Conservation (phyloP, 495 filamentous ascomycete species). For the Penicillium nucicola region DNA sequence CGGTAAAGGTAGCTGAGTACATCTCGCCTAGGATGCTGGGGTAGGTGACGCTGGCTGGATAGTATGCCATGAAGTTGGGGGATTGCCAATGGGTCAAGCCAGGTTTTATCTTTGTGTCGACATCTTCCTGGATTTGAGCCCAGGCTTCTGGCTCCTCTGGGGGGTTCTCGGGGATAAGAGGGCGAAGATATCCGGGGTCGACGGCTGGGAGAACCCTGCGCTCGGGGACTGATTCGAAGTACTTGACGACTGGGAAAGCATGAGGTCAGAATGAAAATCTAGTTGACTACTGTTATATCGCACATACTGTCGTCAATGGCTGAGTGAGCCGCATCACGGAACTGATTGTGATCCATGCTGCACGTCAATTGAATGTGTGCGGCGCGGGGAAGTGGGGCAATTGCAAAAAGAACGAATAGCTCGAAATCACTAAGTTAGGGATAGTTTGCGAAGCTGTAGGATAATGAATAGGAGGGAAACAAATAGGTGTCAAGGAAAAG, state of each 20-base stretch:
- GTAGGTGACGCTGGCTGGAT: conserved; percentile 77
- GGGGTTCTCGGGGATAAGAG: conserved; percentile 69
- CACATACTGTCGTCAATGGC: conserved; percentile 77
- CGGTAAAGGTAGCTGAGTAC: conserved; percentile 83
- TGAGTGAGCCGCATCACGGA: conserved; percentile 74
- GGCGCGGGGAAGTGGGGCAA: not conserved
- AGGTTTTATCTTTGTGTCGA: conserved; percentile 86
- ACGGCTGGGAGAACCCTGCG: conserved; percentile 75
- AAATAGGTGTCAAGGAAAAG: too few relatives aligned
- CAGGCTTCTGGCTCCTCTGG: conserved; percentile 75
- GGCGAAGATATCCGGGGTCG: conserved; percentile 80
- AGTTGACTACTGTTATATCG: not conserved
- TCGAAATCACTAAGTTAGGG: not conserved
- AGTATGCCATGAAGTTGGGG: conserved; percentile 97
- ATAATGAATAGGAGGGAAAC: not conserved
- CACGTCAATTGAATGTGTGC: not conserved
- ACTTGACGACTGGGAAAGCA: conserved; percentile 61
- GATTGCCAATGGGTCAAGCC: conserved; percentile 96
- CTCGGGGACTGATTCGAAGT: conserved; percentile 72
- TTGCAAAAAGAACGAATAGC: not conserved
- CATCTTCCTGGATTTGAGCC: conserved; percentile 77
- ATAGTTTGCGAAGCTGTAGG: too few relatives aligned
- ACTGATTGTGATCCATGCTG: conserved; percentile 78
- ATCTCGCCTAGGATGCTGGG: conserved; percentile 91
- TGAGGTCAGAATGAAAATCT: conserved; percentile 1